Percentiles rank a stretch among this genome's conserved stretches.
Conservation (phyloP, 345 rosid species). For the Excoecaria cochinchinensis region DNA sequence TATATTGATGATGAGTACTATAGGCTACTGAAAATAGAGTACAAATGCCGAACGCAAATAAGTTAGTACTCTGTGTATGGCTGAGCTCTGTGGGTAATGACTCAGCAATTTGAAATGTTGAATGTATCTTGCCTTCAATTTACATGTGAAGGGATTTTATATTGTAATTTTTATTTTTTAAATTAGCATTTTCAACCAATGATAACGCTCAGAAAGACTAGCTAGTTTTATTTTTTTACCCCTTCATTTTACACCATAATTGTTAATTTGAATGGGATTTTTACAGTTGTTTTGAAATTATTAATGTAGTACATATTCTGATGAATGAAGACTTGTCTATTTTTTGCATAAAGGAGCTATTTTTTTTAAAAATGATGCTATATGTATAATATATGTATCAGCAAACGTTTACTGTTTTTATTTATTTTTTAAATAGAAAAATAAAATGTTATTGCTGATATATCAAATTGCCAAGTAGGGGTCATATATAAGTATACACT, state of each 20-base stretch:
- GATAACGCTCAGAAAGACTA: not conserved
- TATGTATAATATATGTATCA: not conserved
- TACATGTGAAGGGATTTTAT: slow-evolving; percentile 17
- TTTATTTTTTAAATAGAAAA: not conserved
- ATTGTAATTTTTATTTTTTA: slow-evolving; percentile 16
- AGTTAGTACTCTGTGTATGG: slow-evolving; percentile 27
- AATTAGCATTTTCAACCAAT: not conserved
- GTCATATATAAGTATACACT: too few species aligned
- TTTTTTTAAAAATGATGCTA: not conserved
- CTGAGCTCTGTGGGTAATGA: slow-evolving; percentile 28
- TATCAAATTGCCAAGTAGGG: not conserved
- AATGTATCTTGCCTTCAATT: slow-evolving; percentile 30
- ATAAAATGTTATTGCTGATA: not conserved
- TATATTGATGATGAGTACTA: slow-evolving; percentile 18
- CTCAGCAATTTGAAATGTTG: slow-evolving; percentile 26
- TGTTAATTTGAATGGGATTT: not conserved
- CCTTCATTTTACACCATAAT: not conserved
- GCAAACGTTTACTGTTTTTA: not conserved
- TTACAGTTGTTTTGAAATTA: too few species aligned
- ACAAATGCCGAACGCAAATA: slow-evolving; percentile 28
- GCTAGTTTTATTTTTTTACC: not conserved
- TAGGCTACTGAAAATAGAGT: slow-evolving; percentile 19
- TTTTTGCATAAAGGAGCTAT: not conserved
- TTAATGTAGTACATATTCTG: not conserved
- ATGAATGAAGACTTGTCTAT: not conserved